Evolutionary conservation across 345 rosid species (phyloP).

Genomic region (Salix udensis): DNA sequence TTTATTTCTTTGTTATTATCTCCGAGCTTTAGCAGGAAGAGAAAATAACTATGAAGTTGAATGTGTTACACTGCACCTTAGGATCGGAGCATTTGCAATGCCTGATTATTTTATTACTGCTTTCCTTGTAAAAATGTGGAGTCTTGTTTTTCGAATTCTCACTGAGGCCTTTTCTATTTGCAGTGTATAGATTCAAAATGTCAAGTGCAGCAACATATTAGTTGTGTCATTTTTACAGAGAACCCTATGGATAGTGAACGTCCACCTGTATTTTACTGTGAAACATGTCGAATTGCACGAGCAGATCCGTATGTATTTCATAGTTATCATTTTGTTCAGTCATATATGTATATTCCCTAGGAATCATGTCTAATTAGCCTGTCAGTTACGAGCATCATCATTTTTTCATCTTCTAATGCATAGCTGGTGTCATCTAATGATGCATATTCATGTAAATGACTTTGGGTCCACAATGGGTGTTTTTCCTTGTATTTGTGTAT

Average conservation of each 20-base stretch:
- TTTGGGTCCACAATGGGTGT: not conserved
- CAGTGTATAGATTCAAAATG: conserved; percentile 40
- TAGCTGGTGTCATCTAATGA: not conserved
- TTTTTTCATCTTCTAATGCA: not conserved
- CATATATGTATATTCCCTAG: not conserved
- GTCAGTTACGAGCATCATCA: not conserved
- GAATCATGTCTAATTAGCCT: not conserved
- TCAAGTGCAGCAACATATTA: conserved; percentile 34
- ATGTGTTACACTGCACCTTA: not conserved
- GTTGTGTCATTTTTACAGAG: conserved; percentile 33
- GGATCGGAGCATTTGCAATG: not conserved
- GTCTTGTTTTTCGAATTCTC: not conserved
- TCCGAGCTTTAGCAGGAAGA: not conserved
- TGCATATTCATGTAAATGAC: not conserved
- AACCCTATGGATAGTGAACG: conserved; percentile 23
- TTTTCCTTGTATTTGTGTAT: not conserved
- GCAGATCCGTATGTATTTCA: conserved; percentile 43
- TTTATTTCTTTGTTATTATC: not conserved
- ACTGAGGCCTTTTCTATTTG: conserved; percentile 8
- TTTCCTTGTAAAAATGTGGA: not conserved
- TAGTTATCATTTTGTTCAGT: not conserved
- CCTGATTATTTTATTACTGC: not conserved
- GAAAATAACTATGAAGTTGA: not conserved
- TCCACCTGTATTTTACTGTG: conserved; percentile 29
- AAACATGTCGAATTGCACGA: conserved; percentile 36